Percentiles rank a stretch among this genome's conserved stretches.
Evolutionary conservation across 257 asterid genomes (phyloP).

Genomic region (Nicotiana attenuata): DNA sequence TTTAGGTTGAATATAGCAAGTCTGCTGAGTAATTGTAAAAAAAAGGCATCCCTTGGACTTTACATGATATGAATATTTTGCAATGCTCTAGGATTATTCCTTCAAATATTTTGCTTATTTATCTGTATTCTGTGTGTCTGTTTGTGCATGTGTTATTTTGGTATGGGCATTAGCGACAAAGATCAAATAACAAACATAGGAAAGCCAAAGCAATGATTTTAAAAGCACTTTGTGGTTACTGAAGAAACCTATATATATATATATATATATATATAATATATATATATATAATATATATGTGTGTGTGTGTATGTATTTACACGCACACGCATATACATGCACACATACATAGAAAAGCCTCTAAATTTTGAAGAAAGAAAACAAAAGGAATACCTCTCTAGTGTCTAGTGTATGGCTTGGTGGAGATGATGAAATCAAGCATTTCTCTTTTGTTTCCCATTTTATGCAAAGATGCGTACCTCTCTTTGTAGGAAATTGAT

Average conservation of each 20-base stretch:
- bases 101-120: not conserved
- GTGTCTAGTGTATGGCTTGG: not conserved
- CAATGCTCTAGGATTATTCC: not conserved
- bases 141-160: not conserved
- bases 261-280: no score
- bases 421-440: not conserved
- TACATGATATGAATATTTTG: no score
- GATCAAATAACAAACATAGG: not conserved
- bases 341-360: not conserved
- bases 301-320: not conserved
- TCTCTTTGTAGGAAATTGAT: no score
- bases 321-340: not conserved
- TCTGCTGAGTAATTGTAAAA: slow-evolving; percentile 7
- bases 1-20: not conserved
- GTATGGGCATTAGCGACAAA: not conserved
- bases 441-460: no score
- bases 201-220: not conserved
- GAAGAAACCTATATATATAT: not conserved
- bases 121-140: not conserved
- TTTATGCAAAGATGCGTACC: no score
- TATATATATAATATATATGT: no score
- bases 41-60: not conserved
- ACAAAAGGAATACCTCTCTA: not conserved
- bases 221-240: not conserved
- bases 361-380: not conserved